Base-by-base conservation (phyloP, 306 rosid species). In the Ammopiptanthus mongolicus region DNA sequence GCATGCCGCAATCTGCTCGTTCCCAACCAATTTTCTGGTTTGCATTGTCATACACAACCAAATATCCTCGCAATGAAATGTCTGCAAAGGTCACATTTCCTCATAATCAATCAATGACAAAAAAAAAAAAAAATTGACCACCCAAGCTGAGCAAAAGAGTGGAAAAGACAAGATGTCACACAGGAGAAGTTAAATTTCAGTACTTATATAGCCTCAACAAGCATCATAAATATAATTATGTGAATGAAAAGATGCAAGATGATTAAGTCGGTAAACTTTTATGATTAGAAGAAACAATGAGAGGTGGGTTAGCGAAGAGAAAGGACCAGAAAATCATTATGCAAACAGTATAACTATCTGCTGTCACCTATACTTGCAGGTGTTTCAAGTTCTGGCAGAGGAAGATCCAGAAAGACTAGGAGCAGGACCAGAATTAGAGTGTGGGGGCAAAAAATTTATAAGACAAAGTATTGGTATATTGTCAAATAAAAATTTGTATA, bases 21-120 rank as follows among this genome's bases (percentile, higher is more conserved):
- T 77, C 74, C 96, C 93, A 89, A 47, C 97, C 97, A 80, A 91
- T 89, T 75, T 65, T 91, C 41, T 85, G 85, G 78, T 91, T 89
- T 73, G 55, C 84, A 73, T 91, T 91, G 82, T 91, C 97, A 53
- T 89, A 91, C 8, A 91, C 88, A 59, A 89, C 87, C 82, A 86
- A 21, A 29, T 89, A 71, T 79, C 96, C 97, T n/a, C 90, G 74
- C 80, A 91, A 57, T 63, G 96, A 90, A 25, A 87, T 29, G 73
- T 91, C 97, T 91, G 90, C 86, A 86, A 59, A 77, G 3, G 6
- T 53, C 21, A 77, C 10, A 15, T 28, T 60, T 28, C 6, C 19
- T 29, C 68, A 52, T 19, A 37, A 58, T 78, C 48, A 61, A 44
- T 34, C 37, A 37, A 2, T 6, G 9, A 8, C 42, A 7, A 37